Evolutionary conservation across 495 filamentous ascomycete genomes (phyloP), one percentile per base, ranked within the genome.

Genomic region (Aspergillus nidulans): DNA sequence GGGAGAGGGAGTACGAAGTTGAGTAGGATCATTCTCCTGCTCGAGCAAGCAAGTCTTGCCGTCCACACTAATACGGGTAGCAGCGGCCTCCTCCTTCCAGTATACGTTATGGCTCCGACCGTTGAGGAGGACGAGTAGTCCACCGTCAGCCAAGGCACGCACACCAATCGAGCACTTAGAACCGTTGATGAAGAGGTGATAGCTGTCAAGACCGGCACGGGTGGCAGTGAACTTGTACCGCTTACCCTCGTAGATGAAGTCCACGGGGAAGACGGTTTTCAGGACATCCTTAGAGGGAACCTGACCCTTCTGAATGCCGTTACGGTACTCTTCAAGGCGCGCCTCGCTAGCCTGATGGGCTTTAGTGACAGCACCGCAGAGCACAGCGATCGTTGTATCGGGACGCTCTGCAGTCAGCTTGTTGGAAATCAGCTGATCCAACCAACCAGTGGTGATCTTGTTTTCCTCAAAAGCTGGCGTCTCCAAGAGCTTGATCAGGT

Each of bases 161-260:
- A 99, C 88, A 64, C 94, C 94, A 45, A 97, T 89, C 8, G 88
- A 86, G 72, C 90, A 95, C 77, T 95, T 97, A 50, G 94, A 97
- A 32, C 94, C 95, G 65, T 99, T 99, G 79, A 97, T 96, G 78
- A 99, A 99, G 39, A 99, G 83, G 62, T 95, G 92, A 72, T 96
- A 99, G 75, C 90, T 95, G 71, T 97, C 94, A 43, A 85, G 61
- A 71, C 91, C 92, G 12, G 95, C 95, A 40, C 92, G 82, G 12
- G 95, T 97, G 52, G 92, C 91, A 10, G 95, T 97, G 76, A 99
- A 99, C 76, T 99, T 97, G 78, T 97, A 99, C 43, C 92, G 85
- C 68, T 81, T 71, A 45, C 91, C 92, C 69, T 97, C 95, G 67
- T 99, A 99, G 71, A 99, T 99, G 77, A 97, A 99, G 63, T 99